These are phyloP conservation scores for Climacium dendroides DNA, from an alignment of 225 moss, liverwort and hornwort species.

Conservation along the genomic window DNA sequence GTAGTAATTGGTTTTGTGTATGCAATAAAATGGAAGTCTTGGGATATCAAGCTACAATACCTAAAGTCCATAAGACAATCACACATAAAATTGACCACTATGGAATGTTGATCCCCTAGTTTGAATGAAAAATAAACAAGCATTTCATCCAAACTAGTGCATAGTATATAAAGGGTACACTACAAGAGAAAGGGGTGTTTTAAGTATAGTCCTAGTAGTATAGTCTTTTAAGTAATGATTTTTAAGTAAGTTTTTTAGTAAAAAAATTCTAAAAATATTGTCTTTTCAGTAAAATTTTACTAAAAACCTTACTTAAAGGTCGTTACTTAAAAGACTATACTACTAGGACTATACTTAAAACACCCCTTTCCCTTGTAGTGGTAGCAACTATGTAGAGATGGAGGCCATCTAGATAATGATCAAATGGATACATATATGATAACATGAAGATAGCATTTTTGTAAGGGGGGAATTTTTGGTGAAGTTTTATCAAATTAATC, in stretches of 20 bases:
- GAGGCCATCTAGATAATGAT: not conserved
- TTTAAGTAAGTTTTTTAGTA: too few species aligned
- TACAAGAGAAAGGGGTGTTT: too few species aligned
- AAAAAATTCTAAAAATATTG: too few species aligned
- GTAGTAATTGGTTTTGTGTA: not conserved
- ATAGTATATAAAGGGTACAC: too few species aligned
- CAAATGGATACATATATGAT: not conserved
- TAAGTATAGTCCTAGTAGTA: too few species aligned
- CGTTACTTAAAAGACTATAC: too few species aligned
- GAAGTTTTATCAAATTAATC: not conserved
- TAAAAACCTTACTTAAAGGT: too few species aligned
- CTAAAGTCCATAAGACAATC: not conserved
- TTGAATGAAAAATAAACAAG: not conserved
- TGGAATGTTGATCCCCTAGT: not conserved
- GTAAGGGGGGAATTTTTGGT: not conserved
- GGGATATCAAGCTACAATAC: not conserved
- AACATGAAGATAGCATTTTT: accelerated
- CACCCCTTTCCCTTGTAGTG: too few species aligned
- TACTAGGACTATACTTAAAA: too few species aligned
- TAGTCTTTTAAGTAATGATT: too few species aligned
- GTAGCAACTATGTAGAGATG: not conserved
- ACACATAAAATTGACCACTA: not conserved
- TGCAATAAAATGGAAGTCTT: not conserved
- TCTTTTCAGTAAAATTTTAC: too few species aligned
- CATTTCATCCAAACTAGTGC: not conserved